Conservation (phyloP, 805 yeast genomes). For the Pichia nanzhaoensis region DNA sequence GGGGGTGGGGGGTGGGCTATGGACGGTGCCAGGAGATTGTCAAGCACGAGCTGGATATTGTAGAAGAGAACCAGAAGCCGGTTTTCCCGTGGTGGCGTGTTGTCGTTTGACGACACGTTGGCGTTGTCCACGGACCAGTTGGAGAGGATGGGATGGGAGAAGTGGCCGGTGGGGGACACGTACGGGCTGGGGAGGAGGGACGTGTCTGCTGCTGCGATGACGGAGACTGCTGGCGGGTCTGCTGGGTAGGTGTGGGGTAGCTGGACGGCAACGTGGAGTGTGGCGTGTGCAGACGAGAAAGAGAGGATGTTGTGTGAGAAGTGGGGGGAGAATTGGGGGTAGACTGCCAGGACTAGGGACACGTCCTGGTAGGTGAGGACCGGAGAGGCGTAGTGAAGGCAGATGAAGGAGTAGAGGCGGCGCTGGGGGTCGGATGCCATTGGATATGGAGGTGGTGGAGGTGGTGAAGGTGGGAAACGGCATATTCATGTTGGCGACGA, state of each 20-base stretch:
- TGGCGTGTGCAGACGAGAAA: too few species aligned
- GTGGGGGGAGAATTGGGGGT: conserved; percentile 36
- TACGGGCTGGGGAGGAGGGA: not conserved
- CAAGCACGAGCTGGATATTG: not conserved
- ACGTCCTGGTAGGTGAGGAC: conserved; percentile 57
- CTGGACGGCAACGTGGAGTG: not conserved
- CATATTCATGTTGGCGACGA: not conserved
- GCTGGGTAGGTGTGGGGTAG: conserved; percentile 34
- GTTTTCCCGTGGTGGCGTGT: conserved; percentile 26
- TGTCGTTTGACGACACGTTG: not conserved
- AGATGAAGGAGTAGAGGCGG: conserved; percentile 52
- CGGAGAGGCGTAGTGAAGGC: conserved; percentile 41
- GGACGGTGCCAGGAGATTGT: too few species aligned
- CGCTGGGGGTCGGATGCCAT: conserved; percentile 30
- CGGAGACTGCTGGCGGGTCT: conserved; percentile 53
- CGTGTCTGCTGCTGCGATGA: not conserved
- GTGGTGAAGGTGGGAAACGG: conserved; percentile 29
- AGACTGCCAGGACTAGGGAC: conserved; percentile 43
- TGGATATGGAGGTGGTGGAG: conserved; percentile 54
- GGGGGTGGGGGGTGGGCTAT: too few species aligned
- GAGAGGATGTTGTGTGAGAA: too few species aligned
- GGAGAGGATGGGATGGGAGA: not conserved
- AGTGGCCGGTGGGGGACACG: not conserved
- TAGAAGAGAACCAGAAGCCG: not conserved
- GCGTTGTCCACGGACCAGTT: not conserved